phyloP scores from a whole-genome alignment of 345 rosid genomes.

The Salix exigua region DNA sequence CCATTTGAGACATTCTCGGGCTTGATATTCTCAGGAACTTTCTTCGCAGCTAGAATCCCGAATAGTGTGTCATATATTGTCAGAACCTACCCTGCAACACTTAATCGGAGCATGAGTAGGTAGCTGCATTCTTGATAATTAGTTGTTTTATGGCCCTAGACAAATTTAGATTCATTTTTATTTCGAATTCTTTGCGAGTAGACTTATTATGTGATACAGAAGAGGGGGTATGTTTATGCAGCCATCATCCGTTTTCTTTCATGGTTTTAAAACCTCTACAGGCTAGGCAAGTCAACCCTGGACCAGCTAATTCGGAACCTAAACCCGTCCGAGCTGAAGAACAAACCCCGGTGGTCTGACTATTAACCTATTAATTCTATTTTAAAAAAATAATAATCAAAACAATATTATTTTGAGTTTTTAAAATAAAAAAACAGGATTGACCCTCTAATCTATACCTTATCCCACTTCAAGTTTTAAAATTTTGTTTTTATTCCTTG shows the following conservation, averaged over 20 bases:
- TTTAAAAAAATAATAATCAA: no score
- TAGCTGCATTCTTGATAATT: background rate
- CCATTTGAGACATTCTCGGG: slow-evolving; percentile 20
- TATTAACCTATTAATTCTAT: no score
- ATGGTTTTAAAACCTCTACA: no score
- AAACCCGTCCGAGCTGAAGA: no score
- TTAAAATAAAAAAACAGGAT: no score
- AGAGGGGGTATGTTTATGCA: background rate
- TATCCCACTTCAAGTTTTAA: no score
- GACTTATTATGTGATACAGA: background rate
- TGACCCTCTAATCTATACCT: no score
- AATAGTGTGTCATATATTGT: slow-evolving; percentile 53
- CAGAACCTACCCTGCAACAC: slow-evolving; percentile 29
- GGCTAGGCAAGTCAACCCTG: no score
- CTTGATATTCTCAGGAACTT: slow-evolving; percentile 25
- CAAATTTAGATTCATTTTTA: background rate
- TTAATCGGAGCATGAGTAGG: background rate
- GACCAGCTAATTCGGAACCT: no score
- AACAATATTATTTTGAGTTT: no score
- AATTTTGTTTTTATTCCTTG: background rate
- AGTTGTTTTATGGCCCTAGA: background rate
- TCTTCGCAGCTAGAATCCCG: slow-evolving; percentile 63
- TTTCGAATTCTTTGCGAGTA: background rate
- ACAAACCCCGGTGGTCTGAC: no score
- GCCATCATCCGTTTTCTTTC: background rate